These are phyloP conservation scores for Heliamphora ciliata DNA, from an alignment of 179 eudicot species.

Conservation along the genomic window DNA sequence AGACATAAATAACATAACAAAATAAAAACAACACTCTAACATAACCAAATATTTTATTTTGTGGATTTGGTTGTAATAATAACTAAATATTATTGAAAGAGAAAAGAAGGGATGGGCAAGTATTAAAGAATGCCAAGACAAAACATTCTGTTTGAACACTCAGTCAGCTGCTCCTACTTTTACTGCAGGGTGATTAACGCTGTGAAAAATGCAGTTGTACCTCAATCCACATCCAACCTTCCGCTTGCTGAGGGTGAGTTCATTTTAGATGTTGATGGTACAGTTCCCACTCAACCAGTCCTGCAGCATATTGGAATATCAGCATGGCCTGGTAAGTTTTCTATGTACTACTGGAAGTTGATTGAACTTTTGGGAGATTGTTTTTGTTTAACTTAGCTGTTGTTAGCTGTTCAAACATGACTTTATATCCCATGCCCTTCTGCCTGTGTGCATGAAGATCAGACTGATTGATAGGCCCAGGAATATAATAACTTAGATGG, in stretches of 20 bases:
- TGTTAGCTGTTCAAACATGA: neutral
- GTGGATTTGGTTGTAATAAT: neutral
- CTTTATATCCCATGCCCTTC: neutral
- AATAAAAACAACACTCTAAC: neutral
- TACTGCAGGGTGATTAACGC: constrained; percentile 64
- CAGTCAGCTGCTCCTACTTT: neutral
- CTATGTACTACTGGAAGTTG: constrained; percentile 9
- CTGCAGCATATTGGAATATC: constrained; percentile 83
- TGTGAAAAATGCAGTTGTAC: constrained; percentile 40
- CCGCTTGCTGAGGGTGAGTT: constrained; percentile 59
- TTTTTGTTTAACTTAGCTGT: neutral
- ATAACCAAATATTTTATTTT: neutral
- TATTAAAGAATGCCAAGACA: neutral
- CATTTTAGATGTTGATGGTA: constrained; percentile 76
- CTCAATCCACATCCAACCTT: constrained; percentile 42
- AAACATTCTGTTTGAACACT: neutral
- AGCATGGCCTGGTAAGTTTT: constrained; percentile 83
- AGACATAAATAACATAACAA: no score
- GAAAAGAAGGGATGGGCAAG: neutral
- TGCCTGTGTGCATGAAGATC: constrained; percentile 3
- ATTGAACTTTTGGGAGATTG: neutral
- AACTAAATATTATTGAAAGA: neutral
- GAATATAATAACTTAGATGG: constrained; percentile 3
- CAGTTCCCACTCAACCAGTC: constrained; percentile 77
- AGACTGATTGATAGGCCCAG: neutral